These are phyloP conservation scores for Psilocybe tampanensis DNA, from an alignment of 768 basidiomycete genomes.

Conservation along the genomic window DNA sequence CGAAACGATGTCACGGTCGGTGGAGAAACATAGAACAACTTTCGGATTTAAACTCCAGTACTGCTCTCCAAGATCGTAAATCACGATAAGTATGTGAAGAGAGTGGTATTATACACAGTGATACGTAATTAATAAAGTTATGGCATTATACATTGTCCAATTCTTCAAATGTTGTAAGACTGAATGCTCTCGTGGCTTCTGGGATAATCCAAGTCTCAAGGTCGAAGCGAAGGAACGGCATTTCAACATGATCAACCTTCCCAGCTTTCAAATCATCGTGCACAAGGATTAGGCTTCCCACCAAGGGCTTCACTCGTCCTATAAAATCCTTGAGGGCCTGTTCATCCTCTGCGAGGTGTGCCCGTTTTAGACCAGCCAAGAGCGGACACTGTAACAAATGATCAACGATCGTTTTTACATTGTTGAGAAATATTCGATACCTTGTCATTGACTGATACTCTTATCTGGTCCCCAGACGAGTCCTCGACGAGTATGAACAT, in stretches of 20 bases:
- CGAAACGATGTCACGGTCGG: no score
- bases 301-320: slow-evolving; percentile 42
- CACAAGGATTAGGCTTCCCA: slow-evolving; percentile 49
- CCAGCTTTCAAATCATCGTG: slow-evolving; percentile 28
- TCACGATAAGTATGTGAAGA: no score
- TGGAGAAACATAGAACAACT: no score
- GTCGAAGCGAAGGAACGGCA: slow-evolving; percentile 19
- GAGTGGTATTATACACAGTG: no score
- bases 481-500: slow-evolving; percentile 58
- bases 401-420: background rate
- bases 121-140: no score
- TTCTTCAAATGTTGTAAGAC: slow-evolving; percentile 20
- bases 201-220: slow-evolving; percentile 30
- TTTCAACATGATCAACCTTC: slow-evolving; percentile 10
- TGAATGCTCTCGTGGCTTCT: slow-evolving; percentile 26
- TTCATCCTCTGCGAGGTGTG: slow-evolving; percentile 43
- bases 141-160: background rate
- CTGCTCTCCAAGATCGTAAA: no score
- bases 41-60: no score
- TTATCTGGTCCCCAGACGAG: slow-evolving; percentile 40
- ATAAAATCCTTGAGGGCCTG: slow-evolving; percentile 38
- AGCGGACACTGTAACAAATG: slow-evolving; percentile 38
- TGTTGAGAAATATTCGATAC: slow-evolving; percentile 22
- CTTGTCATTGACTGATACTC: slow-evolving; percentile 51
- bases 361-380: slow-evolving; percentile 45